Evolutionary conservation across 1,284 basidiomycete genomes (phyloP).

Genomic region (Cryptococcus depauperatus): DNA sequence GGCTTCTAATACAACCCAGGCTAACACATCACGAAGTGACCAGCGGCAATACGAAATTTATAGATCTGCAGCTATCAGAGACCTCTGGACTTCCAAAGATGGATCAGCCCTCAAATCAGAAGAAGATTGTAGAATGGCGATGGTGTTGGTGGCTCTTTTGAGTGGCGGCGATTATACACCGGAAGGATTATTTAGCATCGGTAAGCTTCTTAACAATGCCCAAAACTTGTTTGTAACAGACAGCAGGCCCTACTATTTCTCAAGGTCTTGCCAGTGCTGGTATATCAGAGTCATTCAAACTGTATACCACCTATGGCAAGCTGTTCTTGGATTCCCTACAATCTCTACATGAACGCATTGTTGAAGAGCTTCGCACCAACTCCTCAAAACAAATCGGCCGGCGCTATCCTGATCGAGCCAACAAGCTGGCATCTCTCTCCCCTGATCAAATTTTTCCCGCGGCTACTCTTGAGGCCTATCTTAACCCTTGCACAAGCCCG

Average conservation of each 20-base stretch:
- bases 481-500: conserved; percentile 50
- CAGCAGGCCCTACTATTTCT: conserved; percentile 30
- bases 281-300: conserved; percentile 50
- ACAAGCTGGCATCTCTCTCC: conserved; percentile 50
- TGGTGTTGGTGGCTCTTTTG: conserved; percentile 77
- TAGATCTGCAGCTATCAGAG: conserved; percentile 49
- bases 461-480: conserved; percentile 65
- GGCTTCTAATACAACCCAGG: conserved; percentile 13
- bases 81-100: conserved; percentile 19
- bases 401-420: conserved; percentile 55
- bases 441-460: conserved; percentile 52
- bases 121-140: conserved; percentile 57
- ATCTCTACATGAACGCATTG: conserved; percentile 54
- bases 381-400: conserved; percentile 53
- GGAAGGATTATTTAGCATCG: conserved; percentile 40
- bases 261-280: conserved; percentile 16
- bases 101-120: conserved; percentile 25
- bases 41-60: conserved; percentile 66
- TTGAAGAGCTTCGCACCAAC: conserved; percentile 64
- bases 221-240: background rate
- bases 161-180: conserved; percentile 85
- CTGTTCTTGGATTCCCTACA: conserved; percentile 42
- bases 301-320: conserved; percentile 47
- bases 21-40: conserved; percentile 51
- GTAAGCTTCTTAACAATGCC: conserved; percentile 17